phyloP scores from a whole-genome alignment of 306 rosid genomes.

The Alnus glutinosa region DNA sequence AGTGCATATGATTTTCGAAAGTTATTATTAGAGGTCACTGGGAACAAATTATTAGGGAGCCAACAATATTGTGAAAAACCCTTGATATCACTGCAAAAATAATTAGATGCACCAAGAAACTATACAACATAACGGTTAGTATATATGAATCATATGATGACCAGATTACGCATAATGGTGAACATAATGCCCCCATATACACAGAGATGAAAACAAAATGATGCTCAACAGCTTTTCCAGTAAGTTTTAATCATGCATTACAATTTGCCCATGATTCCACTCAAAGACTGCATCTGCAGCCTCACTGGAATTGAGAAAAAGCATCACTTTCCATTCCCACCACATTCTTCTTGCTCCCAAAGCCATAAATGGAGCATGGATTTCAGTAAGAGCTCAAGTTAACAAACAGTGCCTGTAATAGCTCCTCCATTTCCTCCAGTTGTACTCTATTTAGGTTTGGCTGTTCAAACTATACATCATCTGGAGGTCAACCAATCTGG shows the following conservation, averaged over 20 bases:
- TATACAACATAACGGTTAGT: constrained; percentile 28
- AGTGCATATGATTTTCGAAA: no score
- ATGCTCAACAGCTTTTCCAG: neutral
- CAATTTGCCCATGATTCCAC: constrained; percentile 11
- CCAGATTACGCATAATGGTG: constrained; percentile 1
- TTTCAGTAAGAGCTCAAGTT: constrained; percentile 14
- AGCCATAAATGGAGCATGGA: neutral
- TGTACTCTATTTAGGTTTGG: constrained; percentile 18
- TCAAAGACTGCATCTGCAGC: constrained; percentile 28
- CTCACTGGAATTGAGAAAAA: constrained; percentile 10
- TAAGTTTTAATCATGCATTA: constrained; percentile 20
- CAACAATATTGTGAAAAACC: neutral
- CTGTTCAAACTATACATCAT: constrained; percentile 26
- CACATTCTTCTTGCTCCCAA: constrained; percentile 22
- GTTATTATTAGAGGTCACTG: neutral
- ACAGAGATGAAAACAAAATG: neutral
- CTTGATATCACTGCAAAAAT: neutral
- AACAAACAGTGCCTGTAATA: constrained; percentile 13
- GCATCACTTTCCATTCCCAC: neutral
- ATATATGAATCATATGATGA: constrained; percentile 11
- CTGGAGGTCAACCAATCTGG: constrained; percentile 36
- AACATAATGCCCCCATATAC: constrained; percentile 9
- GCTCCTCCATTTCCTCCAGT: constrained; percentile 9
- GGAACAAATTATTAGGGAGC: neutral
- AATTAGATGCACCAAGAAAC: constrained; percentile 14